Percentiles rank a stretch among this genome's conserved stretches.
phyloP scores from a whole-genome alignment of 169 alveolate species.

The Cytauxzoon felis region DNA sequence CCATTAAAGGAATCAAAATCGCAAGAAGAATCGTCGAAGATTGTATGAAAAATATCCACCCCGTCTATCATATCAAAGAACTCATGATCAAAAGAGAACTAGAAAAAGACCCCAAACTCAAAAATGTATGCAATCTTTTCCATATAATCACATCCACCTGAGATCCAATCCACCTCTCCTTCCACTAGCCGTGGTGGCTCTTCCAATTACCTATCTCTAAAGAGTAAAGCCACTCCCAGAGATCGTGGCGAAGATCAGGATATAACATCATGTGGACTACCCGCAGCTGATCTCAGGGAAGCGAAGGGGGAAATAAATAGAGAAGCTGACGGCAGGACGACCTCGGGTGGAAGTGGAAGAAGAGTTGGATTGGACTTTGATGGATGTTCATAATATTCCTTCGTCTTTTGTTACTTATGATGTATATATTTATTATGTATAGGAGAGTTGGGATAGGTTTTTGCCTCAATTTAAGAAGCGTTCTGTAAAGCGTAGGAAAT shows the following conservation, averaged over 20 bases:
- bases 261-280: too few species aligned
- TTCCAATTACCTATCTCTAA: too few species aligned
- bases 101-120: conserved; percentile 90
- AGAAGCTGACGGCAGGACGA: too few species aligned
- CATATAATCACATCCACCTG: not conserved
- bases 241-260: too few species aligned
- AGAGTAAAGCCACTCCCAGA: too few species aligned
- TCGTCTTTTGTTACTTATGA: not conserved
- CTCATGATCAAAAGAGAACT: conserved; percentile 97
- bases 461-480: conserved; percentile 96
- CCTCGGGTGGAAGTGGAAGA: too few species aligned
- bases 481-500: conserved; percentile 85
- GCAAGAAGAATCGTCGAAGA: conserved; percentile 95
- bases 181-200: too few species aligned
- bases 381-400: not conserved
- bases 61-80: conserved; percentile 97
- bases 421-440: conserved; percentile 22
- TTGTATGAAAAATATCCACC: conserved; percentile 98
- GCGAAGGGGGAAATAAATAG: too few species aligned
- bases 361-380: too few species aligned
- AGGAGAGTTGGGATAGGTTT: conserved; percentile 95
- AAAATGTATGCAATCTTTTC: conserved; percentile 47
- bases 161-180: too few species aligned
- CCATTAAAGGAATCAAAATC: conserved; percentile 88
- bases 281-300: too few species aligned